Base-by-base conservation (phyloP, 768 basidiomycete species). In the Termitomyces sp. region DNA sequence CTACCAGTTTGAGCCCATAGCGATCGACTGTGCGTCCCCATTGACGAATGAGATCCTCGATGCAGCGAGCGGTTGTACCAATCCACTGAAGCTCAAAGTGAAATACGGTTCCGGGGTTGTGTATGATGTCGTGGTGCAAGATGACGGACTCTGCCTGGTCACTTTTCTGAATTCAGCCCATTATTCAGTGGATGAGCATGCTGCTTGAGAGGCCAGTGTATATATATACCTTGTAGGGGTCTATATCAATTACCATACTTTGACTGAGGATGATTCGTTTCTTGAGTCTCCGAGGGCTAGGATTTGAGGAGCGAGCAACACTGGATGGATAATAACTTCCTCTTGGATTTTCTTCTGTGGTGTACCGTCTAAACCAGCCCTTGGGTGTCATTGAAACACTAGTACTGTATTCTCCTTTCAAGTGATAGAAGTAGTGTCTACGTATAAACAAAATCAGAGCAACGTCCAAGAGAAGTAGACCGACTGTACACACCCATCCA, bases 71-170 rank as follows among this genome's bases (percentile, higher is more conserved):
- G 1, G 94, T 94, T 2, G 94, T 89, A 2, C 93, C 94, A 38
- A 98, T 88, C 96, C 97, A 99, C 57, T 96, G 91, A 27, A 99
- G 77, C 69, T 99, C 95, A 63, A 98, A 94, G 69, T 98, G 96
- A 73, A 97, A 97, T 55, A 90, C 91, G 27, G 89, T 96, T n/a
- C 78, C 82, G 0, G 93, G 90, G 64, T 98, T 98, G 68, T 98
- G 96, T 50, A 96, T 89, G 53, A 97, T 83, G 70, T 98, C 97
- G 68, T 95, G 86, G 66, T 98, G 95, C 23, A 98, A 76, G 29
- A 95, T 80, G 16, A 91, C 89, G 3, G 86, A 81, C 70, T 97
- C 94, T 0, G 93, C 90, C 62, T 92, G 88, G 67, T 91, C 88
- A 63, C 91, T 94, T 71, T 80, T 81, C 86, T 90, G 71, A 39